These are phyloP conservation scores for Fusarium sp. DNA, from an alignment of 2,329 filamentous ascomycete species.

Conservation along the genomic window DNA sequence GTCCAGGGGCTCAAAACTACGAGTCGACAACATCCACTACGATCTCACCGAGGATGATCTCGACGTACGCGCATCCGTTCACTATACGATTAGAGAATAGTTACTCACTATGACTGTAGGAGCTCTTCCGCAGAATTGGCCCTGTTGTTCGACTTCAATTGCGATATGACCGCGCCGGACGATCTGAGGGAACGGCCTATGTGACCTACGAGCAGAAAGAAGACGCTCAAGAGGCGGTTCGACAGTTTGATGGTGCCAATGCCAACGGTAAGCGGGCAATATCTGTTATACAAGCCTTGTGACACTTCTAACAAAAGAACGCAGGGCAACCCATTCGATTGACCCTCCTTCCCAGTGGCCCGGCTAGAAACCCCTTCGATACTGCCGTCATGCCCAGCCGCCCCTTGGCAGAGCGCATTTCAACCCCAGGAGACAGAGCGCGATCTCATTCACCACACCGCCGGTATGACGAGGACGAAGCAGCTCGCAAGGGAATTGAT, in stretches of 20 bases:
- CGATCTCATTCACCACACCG: conserved; percentile 66
- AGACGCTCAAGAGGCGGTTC: conserved; percentile 77
- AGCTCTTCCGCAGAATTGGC: conserved; percentile 81
- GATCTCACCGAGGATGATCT: conserved; percentile 87
- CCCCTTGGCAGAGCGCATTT: conserved; percentile 68
- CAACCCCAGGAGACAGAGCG: conserved; percentile 62
- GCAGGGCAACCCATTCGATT: conserved; percentile 81
- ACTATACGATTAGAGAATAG: neutral
- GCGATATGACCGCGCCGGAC: conserved; percentile 85
- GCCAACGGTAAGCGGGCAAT: conserved; percentile 68
- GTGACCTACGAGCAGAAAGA: conserved; percentile 77
- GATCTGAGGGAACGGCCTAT: conserved; percentile 83
- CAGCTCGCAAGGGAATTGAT: conserved; percentile 73
- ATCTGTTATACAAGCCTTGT: neutral
- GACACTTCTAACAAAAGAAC: conserved; percentile 10
- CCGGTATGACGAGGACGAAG: conserved; percentile 61
- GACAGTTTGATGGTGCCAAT: conserved; percentile 87
- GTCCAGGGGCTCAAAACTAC: conserved; percentile 71
- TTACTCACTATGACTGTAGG: conserved; percentile 59
- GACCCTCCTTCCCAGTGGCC: conserved; percentile 65
- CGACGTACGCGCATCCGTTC: conserved; percentile 60
- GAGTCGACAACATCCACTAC: conserved; percentile 91
- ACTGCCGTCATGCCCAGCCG: conserved; percentile 62
- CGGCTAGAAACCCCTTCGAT: conserved; percentile 64
- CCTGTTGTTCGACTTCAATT: conserved; percentile 73